phyloP scores from a whole-genome alignment of 1,139 yeast species.

The Arxiozyma telluris region DNA sequence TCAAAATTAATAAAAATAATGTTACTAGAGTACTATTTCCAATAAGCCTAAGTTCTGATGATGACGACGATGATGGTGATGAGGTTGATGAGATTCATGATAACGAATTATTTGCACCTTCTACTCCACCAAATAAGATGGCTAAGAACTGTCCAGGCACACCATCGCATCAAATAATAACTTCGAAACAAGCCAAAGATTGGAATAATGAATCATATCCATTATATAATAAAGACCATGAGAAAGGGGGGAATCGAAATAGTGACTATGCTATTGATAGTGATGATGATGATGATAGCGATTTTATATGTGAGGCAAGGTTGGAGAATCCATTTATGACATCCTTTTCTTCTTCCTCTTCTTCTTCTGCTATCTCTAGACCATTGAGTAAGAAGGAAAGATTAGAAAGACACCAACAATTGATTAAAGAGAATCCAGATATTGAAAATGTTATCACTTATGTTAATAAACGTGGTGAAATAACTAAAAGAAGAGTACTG shows the following conservation, averaged over 20 bases:
- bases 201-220: constrained; percentile 17
- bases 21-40: constrained; percentile 6
- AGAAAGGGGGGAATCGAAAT: not conserved
- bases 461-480: constrained; percentile 18
- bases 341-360: constrained; percentile 9
- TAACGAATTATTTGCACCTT: constrained; percentile 1
- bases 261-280: not conserved
- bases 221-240: not conserved
- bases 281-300: constrained; percentile 10
- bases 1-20: not conserved
- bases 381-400: constrained; percentile 12
- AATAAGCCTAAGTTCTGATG: not conserved
- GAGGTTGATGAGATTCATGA: not conserved
- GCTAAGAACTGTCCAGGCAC: constrained; percentile 16
- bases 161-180: constrained; percentile 22
- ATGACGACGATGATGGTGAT: constrained; percentile 1
- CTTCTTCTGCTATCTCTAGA: constrained; percentile 7
- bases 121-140: constrained; percentile 3
- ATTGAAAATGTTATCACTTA: constrained; percentile 17
- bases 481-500: constrained; percentile 11
- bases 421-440: constrained; percentile 18
- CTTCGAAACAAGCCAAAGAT: constrained; percentile 17
- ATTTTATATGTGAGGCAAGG: not conserved
- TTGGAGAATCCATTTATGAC: constrained; percentile 19
- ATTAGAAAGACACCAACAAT: constrained; percentile 9